Percentiles rank a stretch among this genome's conserved stretches.
Conservation (phyloP, 192 early-diverging fungal genomes). For the Jimgerdemannia flammicorona region DNA sequence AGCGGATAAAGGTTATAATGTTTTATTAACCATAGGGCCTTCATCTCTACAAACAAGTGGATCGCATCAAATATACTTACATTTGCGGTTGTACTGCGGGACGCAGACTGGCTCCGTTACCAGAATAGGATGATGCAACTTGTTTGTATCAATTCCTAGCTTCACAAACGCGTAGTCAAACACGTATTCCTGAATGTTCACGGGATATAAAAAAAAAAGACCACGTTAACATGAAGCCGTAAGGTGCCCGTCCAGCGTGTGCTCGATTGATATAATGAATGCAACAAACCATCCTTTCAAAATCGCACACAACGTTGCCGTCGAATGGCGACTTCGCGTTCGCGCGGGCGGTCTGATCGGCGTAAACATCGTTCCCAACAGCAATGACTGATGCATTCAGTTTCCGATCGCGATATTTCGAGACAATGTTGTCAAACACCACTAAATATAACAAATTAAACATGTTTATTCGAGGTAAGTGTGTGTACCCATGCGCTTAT, state of each 20-base stretch:
- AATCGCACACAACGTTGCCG: slow-evolving; percentile 61
- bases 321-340: slow-evolving; percentile 65
- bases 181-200: slow-evolving; percentile 62
- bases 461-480: not conserved
- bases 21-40: too few species aligned
- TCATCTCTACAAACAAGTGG: too few species aligned
- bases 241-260: slow-evolving; percentile 26
- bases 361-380: slow-evolving; percentile 69
- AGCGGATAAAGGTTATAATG: not conserved
- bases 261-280: slow-evolving; percentile 28
- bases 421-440: slow-evolving; percentile 66
- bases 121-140: slow-evolving; percentile 75
- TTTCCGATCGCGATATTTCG: slow-evolving; percentile 62
- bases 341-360: slow-evolving; percentile 44
- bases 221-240: slow-evolving; percentile 23
- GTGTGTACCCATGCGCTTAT: not conserved
- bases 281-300: slow-evolving; percentile 63
- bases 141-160: slow-evolving; percentile 68
- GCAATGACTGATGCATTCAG: slow-evolving; percentile 36
- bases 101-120: slow-evolving; percentile 86
- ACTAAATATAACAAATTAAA: slow-evolving; percentile 38
- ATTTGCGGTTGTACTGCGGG: slow-evolving; percentile 68
- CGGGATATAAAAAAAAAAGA: slow-evolving; percentile 20
- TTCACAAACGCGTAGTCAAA: slow-evolving; percentile 85
- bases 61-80: slow-evolving; percentile 30